Percentiles rank a stretch among this genome's conserved stretches.
These are phyloP conservation scores for Heterobasidion irregulare DNA, from an alignment of 1,284 basidiomycete genomes.

Conservation along the genomic window DNA sequence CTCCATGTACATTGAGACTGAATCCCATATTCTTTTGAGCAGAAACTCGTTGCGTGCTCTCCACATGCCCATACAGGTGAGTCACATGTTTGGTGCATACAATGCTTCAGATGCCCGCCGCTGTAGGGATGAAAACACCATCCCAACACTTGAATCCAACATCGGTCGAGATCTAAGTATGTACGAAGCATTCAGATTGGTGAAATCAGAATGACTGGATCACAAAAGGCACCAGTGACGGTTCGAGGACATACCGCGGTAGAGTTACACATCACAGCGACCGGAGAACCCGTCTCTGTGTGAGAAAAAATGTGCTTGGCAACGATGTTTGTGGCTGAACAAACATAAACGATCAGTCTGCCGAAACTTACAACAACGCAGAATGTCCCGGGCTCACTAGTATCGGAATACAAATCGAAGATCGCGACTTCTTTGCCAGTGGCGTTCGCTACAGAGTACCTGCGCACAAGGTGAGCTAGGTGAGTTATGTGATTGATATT, in stretches of 20 bases:
- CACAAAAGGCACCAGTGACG: too few species aligned
- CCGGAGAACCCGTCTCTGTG: conserved; percentile 34
- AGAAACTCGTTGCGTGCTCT: too few species aligned
- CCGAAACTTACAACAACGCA: background rate
- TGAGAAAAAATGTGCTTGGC: conserved; percentile 36
- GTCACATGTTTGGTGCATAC: background rate
- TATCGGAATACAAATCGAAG: conserved; percentile 46
- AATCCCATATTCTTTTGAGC: too few species aligned
- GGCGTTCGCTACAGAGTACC: conserved; percentile 39
- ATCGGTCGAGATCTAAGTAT: conserved; percentile 33
- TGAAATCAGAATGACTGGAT: too few species aligned
- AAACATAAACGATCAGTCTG: background rate
- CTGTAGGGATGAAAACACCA: conserved; percentile 32
- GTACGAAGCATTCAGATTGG: background rate
- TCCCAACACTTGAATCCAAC: conserved; percentile 50
- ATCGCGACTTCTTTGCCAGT: conserved; percentile 54
- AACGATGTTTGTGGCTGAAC: conserved; percentile 36
- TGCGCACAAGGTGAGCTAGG: background rate
- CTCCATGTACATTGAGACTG: too few species aligned
- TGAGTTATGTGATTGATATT: background rate
- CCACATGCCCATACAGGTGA: too few species aligned
- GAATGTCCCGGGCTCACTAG: conserved; percentile 24
- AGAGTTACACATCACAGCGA: conserved; percentile 48
- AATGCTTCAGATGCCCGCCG: conserved; percentile 8
- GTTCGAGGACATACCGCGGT: conserved; percentile 27